Evolutionary conservation across 176 grass and related monocot genomes (phyloP), one percentile per base, ranked within the genome.

Genomic region (Metroxylon sagu): DNA sequence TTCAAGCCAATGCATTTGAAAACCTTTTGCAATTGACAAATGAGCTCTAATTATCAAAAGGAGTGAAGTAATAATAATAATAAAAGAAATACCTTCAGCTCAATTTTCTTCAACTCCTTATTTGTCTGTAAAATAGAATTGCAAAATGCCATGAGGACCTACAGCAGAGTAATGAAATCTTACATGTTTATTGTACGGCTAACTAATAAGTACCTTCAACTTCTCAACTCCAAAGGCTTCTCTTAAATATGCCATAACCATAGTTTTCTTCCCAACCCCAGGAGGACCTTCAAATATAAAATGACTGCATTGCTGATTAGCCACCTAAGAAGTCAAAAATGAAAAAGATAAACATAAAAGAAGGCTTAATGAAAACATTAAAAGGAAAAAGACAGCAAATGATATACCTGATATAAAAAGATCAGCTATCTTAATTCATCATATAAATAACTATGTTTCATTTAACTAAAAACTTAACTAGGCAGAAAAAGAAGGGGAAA

Each of bases 271-370:
- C 49, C 85, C 85, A 17, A 68, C 77, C 0, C 69, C 49, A 3
- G 58, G 66, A 5, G 70, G 77, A 2, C 81, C 85, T 81, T 89
- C 70, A 19, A 89, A 81, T 59, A 89, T 81, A 68, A 65, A 77
- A 71, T 89, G 80, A 18, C 30, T 67, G 70, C 31, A 74, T 25
- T 68, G 14, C 0, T 50, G 52, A 39, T 59, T 62, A 3, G 29
- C 50, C 17, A 71, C 65, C 85, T 84, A 55, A 59, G 68, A n/a
- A 43, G 35, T 14, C 35, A 6, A 43, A 39, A 43, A 43, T 2
- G 12, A 10, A 43, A 43, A 43, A 43, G 35, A 43, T 43, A 43
- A 43, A 43, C 35, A 43, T 12, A 43, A 43, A 7, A 43, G 35
- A 12, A 12, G 10, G 35, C 8, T 43, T 5, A 12, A 43, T 6